These are phyloP conservation scores for Primulina eburnea DNA, from an alignment of 257 asterid genomes.

Conservation along the genomic window DNA sequence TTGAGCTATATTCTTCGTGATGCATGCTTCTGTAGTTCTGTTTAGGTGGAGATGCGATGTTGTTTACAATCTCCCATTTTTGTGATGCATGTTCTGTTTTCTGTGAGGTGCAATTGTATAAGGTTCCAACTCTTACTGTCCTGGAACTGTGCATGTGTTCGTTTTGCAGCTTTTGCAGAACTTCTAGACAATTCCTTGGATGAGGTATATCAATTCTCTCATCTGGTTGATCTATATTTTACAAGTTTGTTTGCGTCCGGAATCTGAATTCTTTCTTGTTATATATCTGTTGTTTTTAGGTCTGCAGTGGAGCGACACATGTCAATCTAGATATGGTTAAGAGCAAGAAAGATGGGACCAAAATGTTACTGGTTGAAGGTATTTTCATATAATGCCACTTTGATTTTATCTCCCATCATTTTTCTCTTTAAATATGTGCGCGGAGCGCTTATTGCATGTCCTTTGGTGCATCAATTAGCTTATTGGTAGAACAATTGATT, in stretches of 20 bases:
- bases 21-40: slow-evolving; percentile 8
- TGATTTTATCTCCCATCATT: too few relatives aligned
- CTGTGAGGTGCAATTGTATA: slow-evolving; percentile 13
- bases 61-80: slow-evolving; percentile 2
- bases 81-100: slow-evolving; percentile 12
- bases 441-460: neutral
- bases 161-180: slow-evolving; percentile 87
- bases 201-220: slow-evolving; percentile 51
- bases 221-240: slow-evolving; percentile 4
- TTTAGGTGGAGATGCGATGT: slow-evolving; percentile 13
- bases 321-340: slow-evolving; percentile 70
- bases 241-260: slow-evolving; percentile 17
- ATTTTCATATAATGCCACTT: neutral
- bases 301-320: slow-evolving; percentile 78
- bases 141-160: slow-evolving; percentile 19
- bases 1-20: slow-evolving; percentile 3
- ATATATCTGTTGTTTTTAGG: slow-evolving; percentile 39
- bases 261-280: slow-evolving; percentile 8
- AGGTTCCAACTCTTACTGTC: slow-evolving; percentile 23
- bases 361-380: slow-evolving; percentile 93
- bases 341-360: slow-evolving; percentile 76
- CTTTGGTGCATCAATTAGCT: neutral
- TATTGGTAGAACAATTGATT: too few relatives aligned
- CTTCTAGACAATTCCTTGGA: slow-evolving; percentile 89
- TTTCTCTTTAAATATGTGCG: neutral